Evolutionary conservation across 139 green algal species (phyloP), one percentile per base, ranked within the genome.

Genomic region (Chlorella sp.): DNA sequence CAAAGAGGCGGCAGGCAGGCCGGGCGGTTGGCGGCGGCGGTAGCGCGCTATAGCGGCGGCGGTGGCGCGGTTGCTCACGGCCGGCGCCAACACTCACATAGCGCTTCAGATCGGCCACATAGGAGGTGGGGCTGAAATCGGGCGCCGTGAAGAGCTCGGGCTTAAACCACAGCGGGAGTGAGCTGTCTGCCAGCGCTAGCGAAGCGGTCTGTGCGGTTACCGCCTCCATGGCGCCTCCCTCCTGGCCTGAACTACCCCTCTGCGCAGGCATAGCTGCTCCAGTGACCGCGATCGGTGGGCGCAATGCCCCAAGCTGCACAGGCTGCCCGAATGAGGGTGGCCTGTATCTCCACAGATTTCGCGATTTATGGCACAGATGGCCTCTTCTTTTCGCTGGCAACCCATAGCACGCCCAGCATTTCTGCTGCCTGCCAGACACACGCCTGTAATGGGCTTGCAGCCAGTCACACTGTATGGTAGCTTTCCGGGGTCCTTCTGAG

Each of bases 91-190:
- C 2, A 90, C 96, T 92, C 86, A 98, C 96, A 90, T 95, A 97
- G 40, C 94, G 89, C 22, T 96, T 87, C 30, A 99, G 88, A 36
- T 99, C 96, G 0, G 94, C 90, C 16, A 99, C 95, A 71, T 96
- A 98, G 0, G 64, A 71, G 0, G 97, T 95, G 0, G 93, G 82
- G 34, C 96, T 91, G 78, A 99, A 99, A 24, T 95, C 78, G 0
- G 90, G 42, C 4, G 94, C 85, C 19, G 94, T 36, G 84, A 99
- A 99, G 0, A 86, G 90, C 37, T 97, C 93, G 22, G 96, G 93
- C 36, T 97, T 93, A 39, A 99, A 96, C 97, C 97, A 99, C 30
- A 95, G 57, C 48, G 95, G 89, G 73, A 91, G 91, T 0, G 84
- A 87, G 40, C 60, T 64, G 68, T 94, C 86, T 3, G 75, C 34